Evolutionary conservation across 192 early-diverging fungal species (phyloP).

Genomic region (Linnemannia zychae): DNA sequence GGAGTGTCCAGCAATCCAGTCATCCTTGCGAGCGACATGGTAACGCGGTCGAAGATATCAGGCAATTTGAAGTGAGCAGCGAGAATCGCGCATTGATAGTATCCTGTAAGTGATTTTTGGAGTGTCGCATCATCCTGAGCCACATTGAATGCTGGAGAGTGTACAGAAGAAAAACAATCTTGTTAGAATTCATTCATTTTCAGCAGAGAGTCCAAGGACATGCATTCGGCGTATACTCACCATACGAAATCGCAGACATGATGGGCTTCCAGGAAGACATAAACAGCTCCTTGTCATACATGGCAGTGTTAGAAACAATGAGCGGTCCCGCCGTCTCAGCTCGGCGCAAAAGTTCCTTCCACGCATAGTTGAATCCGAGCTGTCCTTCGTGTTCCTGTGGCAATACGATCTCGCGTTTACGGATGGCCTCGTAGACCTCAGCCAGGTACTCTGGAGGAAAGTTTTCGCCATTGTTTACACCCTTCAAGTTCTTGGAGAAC

Average conservation of each 20-base stretch:
- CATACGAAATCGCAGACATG: constrained; percentile 85
- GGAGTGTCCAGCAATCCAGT: constrained; percentile 76
- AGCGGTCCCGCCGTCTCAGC: constrained; percentile 66
- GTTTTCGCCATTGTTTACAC: constrained; percentile 88
- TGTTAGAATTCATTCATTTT: background rate
- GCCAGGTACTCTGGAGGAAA: constrained; percentile 88
- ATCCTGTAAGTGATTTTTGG: constrained; percentile 85
- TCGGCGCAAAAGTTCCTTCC: constrained; percentile 83
- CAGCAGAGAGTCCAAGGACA: background rate
- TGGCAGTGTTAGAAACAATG: constrained; percentile 67
- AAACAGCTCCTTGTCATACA: constrained; percentile 89
- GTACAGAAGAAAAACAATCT: background rate
- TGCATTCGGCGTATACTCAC: constrained; percentile 55
- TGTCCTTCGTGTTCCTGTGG: constrained; percentile 97
- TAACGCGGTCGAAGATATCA: constrained; percentile 85
- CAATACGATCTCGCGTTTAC: constrained; percentile 93
- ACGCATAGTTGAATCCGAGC: constrained; percentile 94
- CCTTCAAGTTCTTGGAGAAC: constrained; percentile 90
- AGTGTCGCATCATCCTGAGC: constrained; percentile 83
- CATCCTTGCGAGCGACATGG: constrained; percentile 79
- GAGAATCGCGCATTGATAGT: constrained; percentile 79
- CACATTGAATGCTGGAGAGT: constrained; percentile 76
- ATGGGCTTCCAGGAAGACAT: constrained; percentile 79
- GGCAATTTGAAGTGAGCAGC: constrained; percentile 79
- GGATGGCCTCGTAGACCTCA: constrained; percentile 91